Conservation (phyloP, 2,329 filamentous ascomycete genomes). For the Fusarium brachygibbosum region DNA sequence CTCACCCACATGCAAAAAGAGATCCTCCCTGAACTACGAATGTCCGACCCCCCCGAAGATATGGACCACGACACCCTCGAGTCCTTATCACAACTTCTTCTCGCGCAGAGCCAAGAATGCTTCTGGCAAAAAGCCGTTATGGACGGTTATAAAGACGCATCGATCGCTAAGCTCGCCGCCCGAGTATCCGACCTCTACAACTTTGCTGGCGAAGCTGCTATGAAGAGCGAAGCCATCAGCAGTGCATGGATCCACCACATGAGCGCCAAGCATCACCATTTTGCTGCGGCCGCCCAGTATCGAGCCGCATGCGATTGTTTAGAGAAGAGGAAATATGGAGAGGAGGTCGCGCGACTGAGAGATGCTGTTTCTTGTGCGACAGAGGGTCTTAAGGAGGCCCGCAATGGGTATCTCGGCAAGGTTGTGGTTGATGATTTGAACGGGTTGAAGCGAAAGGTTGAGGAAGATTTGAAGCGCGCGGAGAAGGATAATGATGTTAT, state of each 20-base stretch:
- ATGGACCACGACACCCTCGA: constrained; percentile 93
- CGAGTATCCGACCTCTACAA: constrained; percentile 92
- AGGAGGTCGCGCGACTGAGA: constrained; percentile 88
- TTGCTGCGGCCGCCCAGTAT: constrained; percentile 95
- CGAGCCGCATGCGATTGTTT: constrained; percentile 90
- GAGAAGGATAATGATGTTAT: constrained; percentile 98
- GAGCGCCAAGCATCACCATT: constrained; percentile 97
- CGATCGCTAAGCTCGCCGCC: constrained; percentile 90
- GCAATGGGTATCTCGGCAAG: constrained; percentile 80
- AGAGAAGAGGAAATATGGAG: constrained; percentile 94
- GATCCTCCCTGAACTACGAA: constrained; percentile 85
- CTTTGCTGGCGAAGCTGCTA: constrained; percentile 83
- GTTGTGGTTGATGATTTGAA: constrained; percentile 85
- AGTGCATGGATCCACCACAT: constrained; percentile 98
- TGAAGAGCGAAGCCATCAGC: constrained; percentile 90
- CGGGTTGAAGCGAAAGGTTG: constrained; percentile 82
- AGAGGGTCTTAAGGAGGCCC: constrained; percentile 86
- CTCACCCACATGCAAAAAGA: constrained; percentile 81
- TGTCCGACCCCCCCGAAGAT: constrained; percentile 87
- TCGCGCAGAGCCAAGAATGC: constrained; percentile 96
- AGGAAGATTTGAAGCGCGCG: constrained; percentile 89
- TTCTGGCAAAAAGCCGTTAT: constrained; percentile 98
- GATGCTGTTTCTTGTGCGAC: constrained; percentile 87
- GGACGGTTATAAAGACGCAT: constrained; percentile 91
- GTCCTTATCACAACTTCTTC: constrained; percentile 83